These are phyloP conservation scores for Xylariaceae sp. DNA, from an alignment of 2,329 filamentous ascomycete species.

Conservation along the genomic window DNA sequence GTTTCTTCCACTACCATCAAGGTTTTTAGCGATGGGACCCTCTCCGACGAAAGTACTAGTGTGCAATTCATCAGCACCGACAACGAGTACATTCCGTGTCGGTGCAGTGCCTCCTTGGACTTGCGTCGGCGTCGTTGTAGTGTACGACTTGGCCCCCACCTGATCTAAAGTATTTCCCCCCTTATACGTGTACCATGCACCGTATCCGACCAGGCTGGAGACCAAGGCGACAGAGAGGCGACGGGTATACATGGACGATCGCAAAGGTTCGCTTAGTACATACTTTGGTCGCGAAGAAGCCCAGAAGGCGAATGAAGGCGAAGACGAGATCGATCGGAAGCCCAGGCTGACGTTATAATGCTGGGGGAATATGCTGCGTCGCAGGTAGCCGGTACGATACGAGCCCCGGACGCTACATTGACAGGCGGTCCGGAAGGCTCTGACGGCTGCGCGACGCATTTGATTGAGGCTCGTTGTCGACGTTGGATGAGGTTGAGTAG, in stretches of 20 bases:
- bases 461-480: constrained; percentile 33
- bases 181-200: constrained; percentile 75
- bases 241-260: constrained; percentile 76
- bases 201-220: constrained; percentile 73
- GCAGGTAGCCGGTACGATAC: constrained; percentile 49
- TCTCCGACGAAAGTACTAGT: constrained; percentile 85
- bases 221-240: constrained; percentile 68
- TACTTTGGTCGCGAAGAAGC: constrained; percentile 38
- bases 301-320: constrained; percentile 21
- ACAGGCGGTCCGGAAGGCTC: constrained; percentile 69
- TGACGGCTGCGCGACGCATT: constrained; percentile 76
- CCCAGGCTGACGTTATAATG: constrained; percentile 32
- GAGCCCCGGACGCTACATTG: constrained; percentile 65
- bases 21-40: constrained; percentile 84
- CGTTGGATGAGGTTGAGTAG: constrained; percentile 49
- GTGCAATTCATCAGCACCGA: constrained; percentile 88
- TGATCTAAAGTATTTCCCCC: constrained; percentile 42
- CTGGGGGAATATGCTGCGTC: constrained; percentile 42
- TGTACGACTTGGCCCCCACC: constrained; percentile 42
- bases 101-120: constrained; percentile 45
- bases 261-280: constrained; percentile 53
- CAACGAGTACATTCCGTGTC: constrained; percentile 74
- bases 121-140: constrained; percentile 45
- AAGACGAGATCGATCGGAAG: constrained; percentile 46
- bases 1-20: constrained; percentile 79